These are phyloP conservation scores for Aspergillus melleus DNA, from an alignment of 2,329 filamentous ascomycete genomes.

Conservation along the genomic window DNA sequence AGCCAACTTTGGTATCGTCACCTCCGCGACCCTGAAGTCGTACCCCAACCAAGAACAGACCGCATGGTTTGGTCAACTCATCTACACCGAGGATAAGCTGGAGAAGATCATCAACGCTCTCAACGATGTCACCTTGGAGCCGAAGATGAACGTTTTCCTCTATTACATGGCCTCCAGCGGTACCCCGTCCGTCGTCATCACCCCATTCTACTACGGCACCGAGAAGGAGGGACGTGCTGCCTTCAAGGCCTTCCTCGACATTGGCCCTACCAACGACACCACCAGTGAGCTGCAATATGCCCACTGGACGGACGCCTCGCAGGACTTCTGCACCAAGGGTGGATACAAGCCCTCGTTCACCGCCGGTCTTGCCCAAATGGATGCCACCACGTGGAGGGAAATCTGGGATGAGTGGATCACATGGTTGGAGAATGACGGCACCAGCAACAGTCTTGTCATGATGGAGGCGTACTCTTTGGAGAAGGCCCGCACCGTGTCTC, in stretches of 20 bases:
- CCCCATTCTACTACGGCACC: slow-evolving; percentile 4
- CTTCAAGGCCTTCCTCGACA: slow-evolving; percentile 1
- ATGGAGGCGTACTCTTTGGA: background rate
- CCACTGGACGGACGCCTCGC: slow-evolving; percentile 3
- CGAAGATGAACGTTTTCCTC: slow-evolving; percentile 1
- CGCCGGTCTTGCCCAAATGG: background rate
- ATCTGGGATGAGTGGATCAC: slow-evolving; percentile 2
- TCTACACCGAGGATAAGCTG: background rate
- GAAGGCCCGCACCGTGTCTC: background rate
- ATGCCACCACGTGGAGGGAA: slow-evolving; percentile 1
- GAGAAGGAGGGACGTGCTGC: slow-evolving; percentile 1
- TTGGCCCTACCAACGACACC: background rate
- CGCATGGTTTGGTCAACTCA: slow-evolving; percentile 2
- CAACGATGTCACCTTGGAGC: background rate
- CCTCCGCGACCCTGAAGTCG: slow-evolving; percentile 6
- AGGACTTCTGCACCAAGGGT: background rate
- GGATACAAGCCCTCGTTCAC: background rate
- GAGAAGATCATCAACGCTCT: background rate
- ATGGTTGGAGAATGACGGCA: background rate
- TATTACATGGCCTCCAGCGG: background rate
- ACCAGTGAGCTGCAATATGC: slow-evolving; percentile 1
- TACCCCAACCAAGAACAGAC: background rate
- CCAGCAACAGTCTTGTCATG: background rate
- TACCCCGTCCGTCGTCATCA: background rate
- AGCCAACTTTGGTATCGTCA: slow-evolving; percentile 8